Evolutionary conservation across 768 basidiomycete genomes (phyloP), one percentile per base, ranked within the genome.

Genomic region (Kwoniella pini): DNA sequence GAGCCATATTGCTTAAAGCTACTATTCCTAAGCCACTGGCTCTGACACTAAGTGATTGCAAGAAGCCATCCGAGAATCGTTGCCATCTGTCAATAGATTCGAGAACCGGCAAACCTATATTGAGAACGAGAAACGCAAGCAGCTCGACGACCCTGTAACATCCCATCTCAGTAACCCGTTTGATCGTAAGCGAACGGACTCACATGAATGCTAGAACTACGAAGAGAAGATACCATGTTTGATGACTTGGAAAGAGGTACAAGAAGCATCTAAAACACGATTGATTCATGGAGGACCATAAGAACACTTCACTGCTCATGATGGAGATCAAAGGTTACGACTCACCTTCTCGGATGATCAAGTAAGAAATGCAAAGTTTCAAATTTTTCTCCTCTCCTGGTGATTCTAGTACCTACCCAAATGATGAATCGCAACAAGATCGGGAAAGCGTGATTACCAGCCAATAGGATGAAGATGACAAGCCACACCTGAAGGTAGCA

Each of bases 241-340:
- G 75, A 61, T 77, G 71, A 36, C 66, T 70, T 2, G 75, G 75
- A 36, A 74, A 77, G 6, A 77, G 68, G 50, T 77, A 77, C 10
- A 77, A 54, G 45, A 74, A 77, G 53, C 71, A 73, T 21, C 75
- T 77, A 39, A 2, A 43, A 2, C 42, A 42, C 24, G n/a, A 46
- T 13, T 46, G 31, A 10, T 9, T 28, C 19, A 54, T 40, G 17
- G 17, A 12, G 12, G 26, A 2, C 26, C 9, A 4, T 42, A 42
- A 9, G 12, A 33, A 22, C 10, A 33, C 31, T 33, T 30, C 21
- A 36, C 33, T 36, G 33, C 7, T 36, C 33, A 36, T 36, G 33
- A 36, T 36, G 40, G n/a, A 24, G n/a, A 13, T 6, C 40, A 42
- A 6, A 19, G n/a, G 21, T 21, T 12, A 2, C 26, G 1, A 62